Conservation (phyloP, 2,329 filamentous ascomycete genomes). For the Simplicillium aogashimaense region DNA sequence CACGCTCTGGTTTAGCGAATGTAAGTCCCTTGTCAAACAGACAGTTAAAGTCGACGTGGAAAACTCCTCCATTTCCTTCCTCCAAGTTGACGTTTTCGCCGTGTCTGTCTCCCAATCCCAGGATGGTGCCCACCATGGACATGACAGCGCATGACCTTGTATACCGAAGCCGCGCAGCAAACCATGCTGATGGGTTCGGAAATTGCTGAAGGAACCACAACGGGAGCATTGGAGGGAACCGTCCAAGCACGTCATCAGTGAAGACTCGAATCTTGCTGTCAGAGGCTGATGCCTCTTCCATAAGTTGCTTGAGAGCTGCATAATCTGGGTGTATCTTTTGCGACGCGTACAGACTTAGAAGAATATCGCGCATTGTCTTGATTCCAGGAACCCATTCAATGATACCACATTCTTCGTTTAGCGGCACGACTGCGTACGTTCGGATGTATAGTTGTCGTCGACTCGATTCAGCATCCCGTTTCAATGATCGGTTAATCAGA, state of each 20-base stretch:
- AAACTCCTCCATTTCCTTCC: constrained; percentile 83
- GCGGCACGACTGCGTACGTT: constrained; percentile 90
- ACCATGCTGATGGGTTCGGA: constrained; percentile 87
- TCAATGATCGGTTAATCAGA: constrained; percentile 92
- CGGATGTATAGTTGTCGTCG: constrained; percentile 89
- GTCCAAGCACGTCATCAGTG: constrained; percentile 50
- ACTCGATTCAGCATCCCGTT: constrained; percentile 83
- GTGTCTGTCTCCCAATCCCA: constrained; percentile 89
- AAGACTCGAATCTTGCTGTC: constrained; percentile 60
- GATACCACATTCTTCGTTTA: constrained; percentile 95
- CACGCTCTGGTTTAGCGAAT: constrained; percentile 87
- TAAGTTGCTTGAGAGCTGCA: constrained; percentile 48
- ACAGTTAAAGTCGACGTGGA: constrained; percentile 99
- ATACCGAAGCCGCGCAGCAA: constrained; percentile 78
- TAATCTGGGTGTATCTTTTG: constrained; percentile 65
- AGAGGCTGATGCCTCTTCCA: constrained; percentile 52
- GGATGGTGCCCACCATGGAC: constrained; percentile 97
- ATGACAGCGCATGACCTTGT: constrained; percentile 94
- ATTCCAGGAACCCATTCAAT: constrained; percentile 98
- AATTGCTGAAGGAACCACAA: constrained; percentile 96
- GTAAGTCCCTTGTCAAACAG: constrained; percentile 92
- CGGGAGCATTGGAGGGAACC: constrained; percentile 76
- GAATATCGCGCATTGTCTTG: constrained; percentile 85
- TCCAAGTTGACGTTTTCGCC: constrained; percentile 95
- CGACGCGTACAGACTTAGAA: constrained; percentile 68